Evolutionary conservation across 176 grass and related monocot species (phyloP).

Genomic region (Ampelocalamus luodianensis): DNA sequence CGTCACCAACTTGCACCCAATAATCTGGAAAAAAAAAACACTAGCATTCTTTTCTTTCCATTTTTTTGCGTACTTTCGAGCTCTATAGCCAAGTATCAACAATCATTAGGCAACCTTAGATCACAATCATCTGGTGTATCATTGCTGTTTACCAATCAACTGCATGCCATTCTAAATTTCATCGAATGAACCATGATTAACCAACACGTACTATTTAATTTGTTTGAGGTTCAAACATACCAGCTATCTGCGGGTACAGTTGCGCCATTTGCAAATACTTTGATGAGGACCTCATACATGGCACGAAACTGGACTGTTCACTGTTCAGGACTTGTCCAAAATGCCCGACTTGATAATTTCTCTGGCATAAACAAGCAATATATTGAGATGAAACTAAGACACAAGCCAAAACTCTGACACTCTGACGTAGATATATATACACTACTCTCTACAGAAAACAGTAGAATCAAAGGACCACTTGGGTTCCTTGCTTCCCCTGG

Average conservation of each 20-base stretch:
- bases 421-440: background rate
- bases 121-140: background rate
- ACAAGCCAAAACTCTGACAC: background rate
- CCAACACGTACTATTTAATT: background rate
- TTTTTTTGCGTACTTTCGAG: background rate
- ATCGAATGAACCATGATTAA: slow-evolving; percentile 28
- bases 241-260: background rate
- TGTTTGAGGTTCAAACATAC: background rate
- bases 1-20: background rate
- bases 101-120: background rate
- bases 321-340: background rate
- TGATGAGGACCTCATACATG: background rate
- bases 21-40: background rate
- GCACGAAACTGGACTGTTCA: background rate
- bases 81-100: background rate
- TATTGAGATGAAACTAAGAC: background rate
- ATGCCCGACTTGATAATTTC: background rate
- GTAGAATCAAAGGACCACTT: background rate
- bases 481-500: background rate
- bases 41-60: background rate
- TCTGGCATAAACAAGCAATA: background rate
- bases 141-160: no score
- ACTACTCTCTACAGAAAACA: background rate
- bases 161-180: background rate
- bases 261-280: background rate